Percentiles rank a stretch among this genome's conserved stretches.
phyloP scores from a whole-genome alignment of 176 grass and related monocot genomes.

The Ananas comosus region DNA sequence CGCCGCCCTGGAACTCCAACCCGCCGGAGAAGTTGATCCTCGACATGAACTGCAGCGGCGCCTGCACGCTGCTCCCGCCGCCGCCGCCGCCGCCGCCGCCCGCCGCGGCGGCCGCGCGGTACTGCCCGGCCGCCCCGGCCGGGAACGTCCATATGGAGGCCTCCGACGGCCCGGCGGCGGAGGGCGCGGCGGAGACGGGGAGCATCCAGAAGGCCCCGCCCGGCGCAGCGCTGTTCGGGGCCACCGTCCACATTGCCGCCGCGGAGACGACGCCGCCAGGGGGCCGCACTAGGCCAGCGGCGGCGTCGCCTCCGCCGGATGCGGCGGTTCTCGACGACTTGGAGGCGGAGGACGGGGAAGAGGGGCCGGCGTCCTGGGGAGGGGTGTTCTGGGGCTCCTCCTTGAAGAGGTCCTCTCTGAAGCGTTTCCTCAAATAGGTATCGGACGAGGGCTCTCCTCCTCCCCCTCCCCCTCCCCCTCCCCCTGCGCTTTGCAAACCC shows the following conservation, averaged over 20 bases:
- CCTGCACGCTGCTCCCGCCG: conserved; percentile 48
- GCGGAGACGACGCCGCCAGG: conserved; percentile 15
- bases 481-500: conserved; percentile 13
- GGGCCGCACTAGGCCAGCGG: conserved; percentile 14
- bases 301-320: conserved; percentile 26
- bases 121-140: conserved; percentile 24
- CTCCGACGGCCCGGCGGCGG: conserved; percentile 37
- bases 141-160: conserved; percentile 77
- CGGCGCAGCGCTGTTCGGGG: conserved; percentile 39
- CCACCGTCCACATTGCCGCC: conserved; percentile 76
- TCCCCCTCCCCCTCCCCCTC: conserved; percentile 26
- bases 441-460: conserved; percentile 23
- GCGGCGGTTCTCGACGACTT: conserved; percentile 10
- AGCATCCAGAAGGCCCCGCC: conserved; percentile 86
- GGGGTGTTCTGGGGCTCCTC: conserved; percentile 34
- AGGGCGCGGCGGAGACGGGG: conserved; percentile 51
- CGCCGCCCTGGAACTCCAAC: conserved; percentile 18
- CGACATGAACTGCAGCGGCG: conserved; percentile 52
- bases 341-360: conserved; percentile 28
- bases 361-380: conserved; percentile 15
- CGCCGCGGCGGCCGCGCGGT: conserved; percentile 13
- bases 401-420: conserved; percentile 95
- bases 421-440: conserved; percentile 80
- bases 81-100: conserved; percentile 21
- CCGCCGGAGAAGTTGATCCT: conserved; percentile 44